phyloP scores from a whole-genome alignment of 2,329 filamentous ascomycete species.

The Arthrinium phaeospermum region DNA sequence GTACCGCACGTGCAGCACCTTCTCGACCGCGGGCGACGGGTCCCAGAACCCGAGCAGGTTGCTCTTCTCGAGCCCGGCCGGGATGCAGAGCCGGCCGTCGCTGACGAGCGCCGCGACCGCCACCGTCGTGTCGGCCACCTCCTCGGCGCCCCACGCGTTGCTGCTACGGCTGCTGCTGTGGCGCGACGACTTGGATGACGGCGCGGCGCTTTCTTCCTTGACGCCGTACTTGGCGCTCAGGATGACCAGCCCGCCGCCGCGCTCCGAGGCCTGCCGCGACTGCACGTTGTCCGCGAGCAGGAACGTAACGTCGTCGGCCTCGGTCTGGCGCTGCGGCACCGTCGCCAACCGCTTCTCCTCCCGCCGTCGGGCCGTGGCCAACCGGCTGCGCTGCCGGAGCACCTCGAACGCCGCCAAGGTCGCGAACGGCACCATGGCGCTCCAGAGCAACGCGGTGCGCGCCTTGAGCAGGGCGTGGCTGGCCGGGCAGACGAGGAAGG shows the following conservation, averaged over 20 bases:
- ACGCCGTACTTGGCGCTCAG: conserved; percentile 55
- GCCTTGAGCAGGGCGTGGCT: conserved; percentile 31
- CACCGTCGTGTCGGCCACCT: conserved; percentile 56
- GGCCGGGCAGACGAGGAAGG: conserved; percentile 46
- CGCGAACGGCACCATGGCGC: conserved; percentile 45
- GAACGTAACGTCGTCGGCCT: conserved; percentile 52
- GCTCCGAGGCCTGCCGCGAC: conserved; percentile 42
- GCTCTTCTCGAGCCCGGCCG: conserved; percentile 48
- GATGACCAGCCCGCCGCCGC: conserved; percentile 53
- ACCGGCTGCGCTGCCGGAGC: conserved; percentile 29
- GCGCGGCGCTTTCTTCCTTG: conserved; percentile 29
- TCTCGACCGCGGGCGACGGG: conserved; percentile 48
- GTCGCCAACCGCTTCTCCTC: neutral
- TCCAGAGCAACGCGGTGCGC: conserved; percentile 43
- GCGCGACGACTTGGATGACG: neutral
- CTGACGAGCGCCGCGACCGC: conserved; percentile 53
- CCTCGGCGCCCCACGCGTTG: conserved; percentile 40
- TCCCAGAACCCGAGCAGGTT: conserved; percentile 58
- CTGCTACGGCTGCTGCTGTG: conserved; percentile 8
- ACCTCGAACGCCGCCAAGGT: conserved; percentile 46
- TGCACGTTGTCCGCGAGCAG: conserved; percentile 49
- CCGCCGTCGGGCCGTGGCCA: neutral
- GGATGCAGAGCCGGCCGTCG: conserved; percentile 44
- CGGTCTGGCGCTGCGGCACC: conserved; percentile 39
- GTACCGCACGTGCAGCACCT: conserved; percentile 54